Base-by-base conservation (phyloP, 2,329 filamentous ascomycete genomes). In the Alternaria alternata region DNA sequence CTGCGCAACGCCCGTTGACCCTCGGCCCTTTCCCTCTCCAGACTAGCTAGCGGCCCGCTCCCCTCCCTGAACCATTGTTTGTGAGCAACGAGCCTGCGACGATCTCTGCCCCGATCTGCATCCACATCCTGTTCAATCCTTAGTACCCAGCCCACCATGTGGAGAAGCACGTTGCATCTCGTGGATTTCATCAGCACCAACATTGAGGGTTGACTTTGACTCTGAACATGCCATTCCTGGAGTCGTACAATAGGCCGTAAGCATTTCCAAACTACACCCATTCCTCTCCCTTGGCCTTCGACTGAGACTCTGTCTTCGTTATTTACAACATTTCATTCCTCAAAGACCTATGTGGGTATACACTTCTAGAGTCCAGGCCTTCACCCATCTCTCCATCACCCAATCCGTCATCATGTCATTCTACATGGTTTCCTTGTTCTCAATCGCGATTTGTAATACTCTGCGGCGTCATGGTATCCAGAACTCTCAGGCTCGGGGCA, bases 1-100 rank as follows among this genome's bases (percentile, higher is more conserved):
- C 38, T 44, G 49, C 42, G 46, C 46, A 32, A 38, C 26, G 52
- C 57, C 39, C 57, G 30, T 46, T 42, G 34, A 46, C 34, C 36
- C 28, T 46, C 32, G 41, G 36, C 18, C 54, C 42, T 57, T 57
- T n/a, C 58, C 54, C 14, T 16, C 20, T 53, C 14, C 39, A 36
- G 38, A 51, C 55, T 61, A 61, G 55, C 22, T 36, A 20, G 51
- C 59, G 59, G 59, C 54, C 59, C 59, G 59, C 44, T 49, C 59
- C 59, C 47, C 26, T 24, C 16, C 43, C 42, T 39, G 43, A 52
- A 52, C 32, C 46, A 55, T 26, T 43, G 22, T 52, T 46, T 54
- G 16, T 22, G 38, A 22, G 18, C 46, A 39, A 22, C 20, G 28
- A 47, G 43, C 42, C 36, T 32, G 41, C 57, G 51, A 38, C 39